Base-by-base conservation (phyloP, 208 protist species). In the Endotrypanum monterogeii region DNA sequence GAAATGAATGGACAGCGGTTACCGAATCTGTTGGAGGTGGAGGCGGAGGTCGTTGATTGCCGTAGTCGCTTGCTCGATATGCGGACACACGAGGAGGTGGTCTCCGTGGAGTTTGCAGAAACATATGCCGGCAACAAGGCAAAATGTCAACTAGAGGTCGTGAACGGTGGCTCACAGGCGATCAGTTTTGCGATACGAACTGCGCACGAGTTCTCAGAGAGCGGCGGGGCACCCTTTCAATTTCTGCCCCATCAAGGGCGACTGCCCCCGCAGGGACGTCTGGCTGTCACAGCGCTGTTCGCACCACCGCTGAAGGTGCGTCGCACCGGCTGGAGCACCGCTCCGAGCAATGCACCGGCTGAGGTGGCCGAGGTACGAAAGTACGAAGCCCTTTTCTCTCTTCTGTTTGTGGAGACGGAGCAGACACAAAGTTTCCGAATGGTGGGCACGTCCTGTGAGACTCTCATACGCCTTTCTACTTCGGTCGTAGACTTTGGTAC, bases 361-460 rank as follows among this genome's bases (percentile, higher is more conserved):
- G 65, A 39, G 56, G 68, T 39, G 65, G 74, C 82, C 5, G 71
- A 79, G 60, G 28, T 80, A 37, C 79, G 48, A 52, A 76, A 80
- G 67, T 94, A 87, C 79, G 88, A 95, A 58, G 83, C 58, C 8
- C 82, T 94, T 61, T 97, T 89, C 80, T 88, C 86, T 35, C 71
- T 96, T 8, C 75, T 94, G 12, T 91, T 96, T 66, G 89, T 97
- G 9, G 93, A 97, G 78, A 95, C 89, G 60, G 93, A 94, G 83
- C 85, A 96, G 79, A 86, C 79, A 63, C 86, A 94, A 71, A 90
- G 78, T 44, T 84, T 97, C 48, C 89, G 87, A 56, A 84, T 95
- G 7, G 81, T 82, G 25, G 93, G 91, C 52, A 83, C 87, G 63
- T 87, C 86, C 37, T 83, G 84, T 57, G 84, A 91, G 61, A 93